These are phyloP conservation scores for Beauveria australis DNA, from an alignment of 2,329 filamentous ascomycete genomes.

Conservation along the genomic window DNA sequence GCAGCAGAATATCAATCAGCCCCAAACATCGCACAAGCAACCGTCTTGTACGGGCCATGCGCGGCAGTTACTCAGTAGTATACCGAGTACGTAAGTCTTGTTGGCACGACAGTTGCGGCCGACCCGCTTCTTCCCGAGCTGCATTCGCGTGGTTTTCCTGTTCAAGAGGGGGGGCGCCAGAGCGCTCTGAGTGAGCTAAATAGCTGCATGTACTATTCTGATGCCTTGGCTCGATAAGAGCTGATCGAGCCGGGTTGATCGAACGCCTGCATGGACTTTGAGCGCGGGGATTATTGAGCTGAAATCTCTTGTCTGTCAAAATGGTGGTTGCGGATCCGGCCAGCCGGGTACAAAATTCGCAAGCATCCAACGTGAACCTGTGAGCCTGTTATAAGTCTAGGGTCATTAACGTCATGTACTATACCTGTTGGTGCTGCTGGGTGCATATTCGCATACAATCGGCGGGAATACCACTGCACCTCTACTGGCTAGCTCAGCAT, in stretches of 20 bases:
- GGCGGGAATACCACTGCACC: background rate
- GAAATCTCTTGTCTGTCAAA: background rate
- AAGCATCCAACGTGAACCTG: background rate
- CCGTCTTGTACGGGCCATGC: background rate
- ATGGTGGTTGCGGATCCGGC: background rate
- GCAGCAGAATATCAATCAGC: no score
- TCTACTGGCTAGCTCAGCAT: background rate
- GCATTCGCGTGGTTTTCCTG: background rate
- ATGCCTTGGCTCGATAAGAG: background rate
- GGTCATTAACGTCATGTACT: background rate
- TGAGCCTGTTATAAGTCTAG: background rate
- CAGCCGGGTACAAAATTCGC: background rate
- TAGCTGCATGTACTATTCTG: background rate
- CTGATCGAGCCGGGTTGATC: slow-evolving; percentile 1
- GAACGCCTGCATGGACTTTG: background rate
- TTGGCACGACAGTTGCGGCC: background rate
- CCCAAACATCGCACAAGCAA: background rate
- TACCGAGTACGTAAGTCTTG: background rate
- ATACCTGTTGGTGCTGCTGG: background rate
- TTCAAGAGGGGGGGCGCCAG: background rate
- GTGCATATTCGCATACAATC: background rate
- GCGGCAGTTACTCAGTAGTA: background rate
- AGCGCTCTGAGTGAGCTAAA: background rate
- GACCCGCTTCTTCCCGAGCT: background rate
- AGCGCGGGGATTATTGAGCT: background rate